phyloP scores from a whole-genome alignment of 371 early-diverging fungal genomes.

The Mucor circinelloides region DNA sequence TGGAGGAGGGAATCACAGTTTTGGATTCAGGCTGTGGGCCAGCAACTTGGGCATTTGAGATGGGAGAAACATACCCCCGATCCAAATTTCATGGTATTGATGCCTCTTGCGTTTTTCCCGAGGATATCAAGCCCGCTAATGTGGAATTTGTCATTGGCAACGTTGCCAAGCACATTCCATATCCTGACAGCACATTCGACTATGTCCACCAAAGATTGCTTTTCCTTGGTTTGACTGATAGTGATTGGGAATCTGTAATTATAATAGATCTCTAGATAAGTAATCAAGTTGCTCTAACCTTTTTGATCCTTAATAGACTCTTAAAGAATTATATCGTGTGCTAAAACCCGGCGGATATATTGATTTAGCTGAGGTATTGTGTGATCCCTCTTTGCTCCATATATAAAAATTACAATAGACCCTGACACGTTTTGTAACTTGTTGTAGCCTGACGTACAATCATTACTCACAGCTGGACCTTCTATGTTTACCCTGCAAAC shows the following conservation, averaged over 20 bases:
- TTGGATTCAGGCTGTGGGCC: slow-evolving; percentile 31
- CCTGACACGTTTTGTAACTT: neutral
- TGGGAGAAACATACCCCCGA: slow-evolving; percentile 19
- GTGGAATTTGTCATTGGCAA: slow-evolving; percentile 54
- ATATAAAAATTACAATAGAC: neutral
- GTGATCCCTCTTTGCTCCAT: neutral
- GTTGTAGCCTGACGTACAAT: slow-evolving; percentile 8
- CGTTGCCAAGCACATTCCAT: slow-evolving; percentile 55
- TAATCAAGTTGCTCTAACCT: neutral
- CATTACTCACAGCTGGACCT: slow-evolving; percentile 6
- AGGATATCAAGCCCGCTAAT: slow-evolving; percentile 47
- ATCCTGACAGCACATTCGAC: slow-evolving; percentile 56
- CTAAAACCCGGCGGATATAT: slow-evolving; percentile 48
- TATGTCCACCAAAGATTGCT: slow-evolving; percentile 57
- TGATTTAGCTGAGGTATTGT: slow-evolving; percentile 41
- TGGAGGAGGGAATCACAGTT: slow-evolving; percentile 23
- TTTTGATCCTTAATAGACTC: slow-evolving; percentile 2
- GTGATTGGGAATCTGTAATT: slow-evolving; percentile 27
- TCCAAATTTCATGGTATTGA: slow-evolving; percentile 42
- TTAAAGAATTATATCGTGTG: slow-evolving; percentile 31
- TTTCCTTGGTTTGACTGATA: slow-evolving; percentile 29
- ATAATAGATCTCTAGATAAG: neutral
- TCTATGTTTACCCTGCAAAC: neutral
- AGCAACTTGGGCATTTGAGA: slow-evolving; percentile 30
- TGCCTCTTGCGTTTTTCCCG: slow-evolving; percentile 45